A percentile compares a stretch with the other conserved stretches of the same genome.
Evolutionary conservation across 2,329 filamentous ascomycete genomes (phyloP).

Genomic region (Apiospora kogelbergensis): DNA sequence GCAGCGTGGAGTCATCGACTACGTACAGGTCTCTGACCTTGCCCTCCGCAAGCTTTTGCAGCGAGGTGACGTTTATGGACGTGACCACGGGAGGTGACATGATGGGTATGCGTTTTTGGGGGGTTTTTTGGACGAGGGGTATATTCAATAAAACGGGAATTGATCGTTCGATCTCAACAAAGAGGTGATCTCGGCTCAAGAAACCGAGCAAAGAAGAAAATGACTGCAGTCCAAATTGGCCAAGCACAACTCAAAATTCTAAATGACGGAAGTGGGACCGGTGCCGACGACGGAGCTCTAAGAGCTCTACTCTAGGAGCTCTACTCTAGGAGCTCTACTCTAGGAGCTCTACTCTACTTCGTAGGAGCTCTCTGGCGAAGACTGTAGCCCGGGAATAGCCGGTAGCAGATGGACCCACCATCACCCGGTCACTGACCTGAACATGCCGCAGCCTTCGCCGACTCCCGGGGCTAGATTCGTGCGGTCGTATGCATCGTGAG

Average conservation of each 20-base stretch:
- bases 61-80: background rate
- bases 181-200: background rate
- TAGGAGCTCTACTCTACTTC: too few relatives aligned
- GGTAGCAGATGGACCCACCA: background rate
- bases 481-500: background rate
- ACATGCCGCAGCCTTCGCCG: background rate
- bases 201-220: background rate
- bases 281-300: constrained; percentile 1
- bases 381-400: background rate
- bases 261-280: background rate
- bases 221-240: background rate
- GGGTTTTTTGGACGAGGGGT: background rate
- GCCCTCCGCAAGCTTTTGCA: constrained; percentile 4
- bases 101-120: background rate
- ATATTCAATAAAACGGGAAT: background rate
- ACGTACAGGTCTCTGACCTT: constrained; percentile 65
- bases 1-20: constrained; percentile 65
- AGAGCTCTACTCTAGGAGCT: background rate
- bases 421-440: background rate
- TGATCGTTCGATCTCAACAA: background rate
- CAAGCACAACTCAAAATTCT: background rate
- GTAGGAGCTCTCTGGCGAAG: too few relatives aligned
- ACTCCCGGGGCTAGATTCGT: background rate
- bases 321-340: background rate
- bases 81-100: constrained; percentile 4